Base-by-base conservation (phyloP, 2,329 filamentous ascomycete genomes). In the Venturia oleaginea region DNA sequence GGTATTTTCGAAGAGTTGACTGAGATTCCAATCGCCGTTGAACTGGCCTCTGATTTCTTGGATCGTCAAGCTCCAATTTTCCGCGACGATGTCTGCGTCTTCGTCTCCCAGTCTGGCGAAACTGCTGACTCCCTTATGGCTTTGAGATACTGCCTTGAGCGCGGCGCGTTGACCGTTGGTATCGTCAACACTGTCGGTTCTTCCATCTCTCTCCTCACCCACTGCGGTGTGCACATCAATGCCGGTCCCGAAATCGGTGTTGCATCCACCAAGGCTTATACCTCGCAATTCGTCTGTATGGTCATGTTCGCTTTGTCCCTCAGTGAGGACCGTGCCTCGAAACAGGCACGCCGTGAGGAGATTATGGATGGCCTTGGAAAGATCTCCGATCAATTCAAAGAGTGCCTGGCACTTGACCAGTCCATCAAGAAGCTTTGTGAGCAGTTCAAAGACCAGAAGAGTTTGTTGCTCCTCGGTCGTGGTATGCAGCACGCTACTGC, bases 161-260 rank as follows among this genome's bases (percentile, higher is more conserved):
- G 94, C 68, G 94, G 94, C 72, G 94, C 94, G 61, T 82, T 99
- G 78, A 97, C 94, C 54, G 94, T 99, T 69, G 94, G 94, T 81
- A 92, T 97, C 70, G 94, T 99, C 79, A 99, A 99, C 81, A 92
- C 96, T 67, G 94, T 99, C 72, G 94, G 94, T 72, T 97, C 94
- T 65, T 97, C 92, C 74, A 99, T 99, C 78, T 99, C 94, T 59
- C 88, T 99, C 71, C 89, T 99, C 73, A 99, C 94, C 68, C 94
- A 99, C 85, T 99, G 94, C 73, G 94, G 94, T 92, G 94, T 99
- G 64, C 94, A 99, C 83, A 92, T 99, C 83, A 99, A 99, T 79
- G 94, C 94, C 70, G 94, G 94, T 65, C 94, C 94, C 63, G 94
- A 99, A 78, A 97, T 99, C 68, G 94, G 94, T 86, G 94, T 99